Base-by-base conservation (phyloP, 345 rosid species). In the Eutrema japonicum region DNA sequence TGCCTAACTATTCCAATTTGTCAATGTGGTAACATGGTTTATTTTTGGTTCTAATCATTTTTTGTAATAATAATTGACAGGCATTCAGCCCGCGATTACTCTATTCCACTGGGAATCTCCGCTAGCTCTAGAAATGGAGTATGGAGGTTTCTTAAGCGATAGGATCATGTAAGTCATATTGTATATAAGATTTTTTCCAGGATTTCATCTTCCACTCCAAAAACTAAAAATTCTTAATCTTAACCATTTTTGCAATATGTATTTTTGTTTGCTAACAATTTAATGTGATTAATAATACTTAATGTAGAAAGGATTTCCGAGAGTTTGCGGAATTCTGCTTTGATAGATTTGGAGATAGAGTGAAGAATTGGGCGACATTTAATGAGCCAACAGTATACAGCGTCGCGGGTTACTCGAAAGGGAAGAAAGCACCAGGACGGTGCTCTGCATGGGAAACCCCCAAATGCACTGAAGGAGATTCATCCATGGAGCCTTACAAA, bases 81-180 rank as follows among this genome's bases (percentile, higher is more conserved):
- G 5, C 1, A 70, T 77, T 32, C 8, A 77, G 18, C 80, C 80
- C 4, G 7, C 76, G 8, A 7, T 71, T 7, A 70, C 80, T 71
- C 72, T 77, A 1, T 77, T 71, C 65, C 80, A 77, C 50, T 77
- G 80, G 80, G 80, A 77, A 65, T 71, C 76, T 27, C 80, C 80
- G 0, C 72, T 70, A 18, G 72, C 72, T 14, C 30, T 77, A 64
- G 80, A 77, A 66, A 42, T 41, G 14, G 22, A 65, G 3, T 77
- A 77, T 0, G 41, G 26, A 0, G 80, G 80, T 8, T 77, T 77
- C 43, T 54, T 65, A 41, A 32, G 2, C 45, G 32, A 63, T 55
- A 48, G 6, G 7, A 76, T 76, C 0, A 66, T 76, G 79, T 76
- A 76, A 76, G 79, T 54, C 3, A 12, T 22, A 16, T 7, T 60